Evolutionary conservation across 345 rosid species (phyloP).

Genomic region (Gossypium bickii): DNA sequence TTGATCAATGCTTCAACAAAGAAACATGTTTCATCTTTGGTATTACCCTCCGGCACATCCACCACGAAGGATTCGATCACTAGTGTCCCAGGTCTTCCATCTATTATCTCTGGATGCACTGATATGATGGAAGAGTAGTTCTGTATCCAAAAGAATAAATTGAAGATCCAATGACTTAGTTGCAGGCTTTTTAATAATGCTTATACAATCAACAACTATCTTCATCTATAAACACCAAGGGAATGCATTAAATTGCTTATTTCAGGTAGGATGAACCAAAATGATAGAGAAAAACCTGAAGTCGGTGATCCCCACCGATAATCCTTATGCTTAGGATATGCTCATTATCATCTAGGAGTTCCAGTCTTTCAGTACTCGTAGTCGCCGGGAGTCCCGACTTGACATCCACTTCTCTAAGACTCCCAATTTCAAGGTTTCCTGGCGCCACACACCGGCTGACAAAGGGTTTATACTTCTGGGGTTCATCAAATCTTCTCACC

Average conservation of each 20-base stretch:
- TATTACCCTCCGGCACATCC: conserved; percentile 91
- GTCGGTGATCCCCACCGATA: conserved; percentile 83
- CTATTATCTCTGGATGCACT: conserved; percentile 79
- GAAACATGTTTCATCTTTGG: conserved; percentile 93
- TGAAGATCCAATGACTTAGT: background rate
- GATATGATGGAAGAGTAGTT: conserved; percentile 89
- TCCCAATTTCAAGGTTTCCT: conserved; percentile 72
- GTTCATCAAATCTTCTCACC: conserved; percentile 77
- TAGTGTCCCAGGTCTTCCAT: conserved; percentile 79
- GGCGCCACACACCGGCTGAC: conserved; percentile 62
- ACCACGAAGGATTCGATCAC: conserved; percentile 91
- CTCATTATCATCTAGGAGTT: conserved; percentile 68
- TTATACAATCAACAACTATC: background rate
- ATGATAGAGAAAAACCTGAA: conserved; percentile 37
- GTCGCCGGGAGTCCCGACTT: conserved; percentile 82
- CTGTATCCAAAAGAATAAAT: conserved; percentile 32
- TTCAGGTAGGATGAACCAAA: no score
- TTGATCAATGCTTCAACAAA: conserved; percentile 84
- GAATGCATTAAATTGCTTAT: background rate
- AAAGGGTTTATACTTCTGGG: conserved; percentile 78
- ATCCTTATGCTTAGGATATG: conserved; percentile 68
- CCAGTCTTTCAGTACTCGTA: conserved; percentile 72
- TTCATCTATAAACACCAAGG: background rate
- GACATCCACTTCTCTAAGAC: conserved; percentile 74
- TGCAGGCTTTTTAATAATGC: background rate